Percentiles rank a stretch among this genome's conserved stretches.
These are phyloP conservation scores for Aspergillus bombycis DNA, from an alignment of 2,329 filamentous ascomycete genomes.

Conservation along the genomic window DNA sequence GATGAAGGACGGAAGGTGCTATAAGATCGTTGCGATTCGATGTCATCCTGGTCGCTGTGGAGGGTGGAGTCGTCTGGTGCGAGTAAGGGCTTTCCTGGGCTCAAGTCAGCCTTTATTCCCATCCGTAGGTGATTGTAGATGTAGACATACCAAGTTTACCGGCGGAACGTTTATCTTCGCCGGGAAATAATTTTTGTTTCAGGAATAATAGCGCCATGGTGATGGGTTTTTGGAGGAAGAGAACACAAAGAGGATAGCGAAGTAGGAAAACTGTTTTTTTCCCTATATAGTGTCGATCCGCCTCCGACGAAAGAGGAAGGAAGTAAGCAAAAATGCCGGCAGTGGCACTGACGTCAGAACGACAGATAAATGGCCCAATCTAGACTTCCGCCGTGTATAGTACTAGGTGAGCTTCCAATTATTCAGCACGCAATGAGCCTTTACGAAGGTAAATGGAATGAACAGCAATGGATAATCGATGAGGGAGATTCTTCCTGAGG, in stretches of 20 bases:
- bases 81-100: conserved; percentile 38
- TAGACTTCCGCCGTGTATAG: conserved; percentile 3
- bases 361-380: conserved; percentile 4
- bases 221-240: background rate
- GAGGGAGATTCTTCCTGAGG: background rate
- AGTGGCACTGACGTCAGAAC: conserved; percentile 15
- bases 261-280: background rate
- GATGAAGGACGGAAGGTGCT: conserved; percentile 34
- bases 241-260: background rate
- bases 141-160: conserved; percentile 19
- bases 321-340: conserved; percentile 5
- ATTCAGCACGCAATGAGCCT: background rate
- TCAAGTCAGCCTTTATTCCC: background rate
- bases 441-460: background rate
- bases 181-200: conserved; percentile 41
- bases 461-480: background rate
- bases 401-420: background rate
- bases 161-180: conserved; percentile 20
- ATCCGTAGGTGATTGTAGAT: background rate
- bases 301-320: background rate
- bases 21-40: conserved; percentile 42
- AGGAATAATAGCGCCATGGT: conserved; percentile 43
- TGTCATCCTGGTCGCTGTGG: conserved; percentile 22
- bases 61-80: conserved; percentile 24
- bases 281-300: background rate